Base-by-base conservation (phyloP, 805 yeast species). In the Saccharomycopsis javanensis region DNA sequence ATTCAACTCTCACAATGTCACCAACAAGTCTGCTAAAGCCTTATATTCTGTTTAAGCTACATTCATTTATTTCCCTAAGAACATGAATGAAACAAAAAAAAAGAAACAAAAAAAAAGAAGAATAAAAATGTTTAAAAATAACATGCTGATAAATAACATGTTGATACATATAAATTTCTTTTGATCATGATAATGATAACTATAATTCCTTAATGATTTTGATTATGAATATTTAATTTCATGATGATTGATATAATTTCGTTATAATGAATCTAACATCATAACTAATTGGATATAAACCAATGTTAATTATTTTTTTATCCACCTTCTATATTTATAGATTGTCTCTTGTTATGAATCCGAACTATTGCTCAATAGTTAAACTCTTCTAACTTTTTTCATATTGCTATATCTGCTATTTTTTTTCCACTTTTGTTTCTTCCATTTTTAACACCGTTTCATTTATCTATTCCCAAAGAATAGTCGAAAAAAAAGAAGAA, bases 1-100 rank as follows among this genome's bases (percentile, higher is more conserved):
- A 76, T 91, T 88, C 74, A 76, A 75, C 68, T 74, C 83, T 60
- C 94, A 86, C 72, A 83, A 80, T 27, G 57, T 53, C 20, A 42
- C 51, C 23, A 37, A 31, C 25, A 55, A 55, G 45, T 23, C 54
- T 33, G 23, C 57, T 27, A 55, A 55, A 18, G 54, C 57, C 16
- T 55, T 55, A n/a, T 28, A 50, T 38, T 18, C 45, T 34, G 57
- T 55, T 18, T 55, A 55, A 42, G 23, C 48, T n/a, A n/a, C n/a
- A n/a, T n/a, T n/a, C 13, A 42, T 23, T 23, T 28, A 7, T 42
- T 42, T 4, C 48, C 10, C 23, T 11, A 42, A 18, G 10, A 3
- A 11, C 15, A 31, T 31, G 10, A 31, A 31, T 31, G 35, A 31
- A 31, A 31, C 13, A 15, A 31, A 31, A 15, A 31, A 15, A 31